phyloP scores from a whole-genome alignment of 1,284 basidiomycete genomes.

The Fistulinella cinereoalba region DNA sequence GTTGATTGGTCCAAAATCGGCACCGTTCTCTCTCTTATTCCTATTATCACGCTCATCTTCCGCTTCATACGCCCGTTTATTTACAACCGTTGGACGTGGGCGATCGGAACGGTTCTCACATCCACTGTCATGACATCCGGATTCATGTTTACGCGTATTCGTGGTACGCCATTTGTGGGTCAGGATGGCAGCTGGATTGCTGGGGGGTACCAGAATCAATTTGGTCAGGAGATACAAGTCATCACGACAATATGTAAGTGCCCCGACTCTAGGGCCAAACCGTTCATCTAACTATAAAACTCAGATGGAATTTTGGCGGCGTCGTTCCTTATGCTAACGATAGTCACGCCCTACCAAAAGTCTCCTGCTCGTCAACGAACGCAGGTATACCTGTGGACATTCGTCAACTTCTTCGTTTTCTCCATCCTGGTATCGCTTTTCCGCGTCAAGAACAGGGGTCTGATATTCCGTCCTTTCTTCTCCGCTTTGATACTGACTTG shows the following conservation, averaged over 20 bases:
- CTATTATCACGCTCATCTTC: conserved; percentile 49
- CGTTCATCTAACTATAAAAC: conserved; percentile 10
- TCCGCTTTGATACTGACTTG: not conserved
- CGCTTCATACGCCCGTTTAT: conserved; percentile 69
- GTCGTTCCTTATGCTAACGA: conserved; percentile 79
- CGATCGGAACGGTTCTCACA: conserved; percentile 56
- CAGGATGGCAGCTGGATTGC: conserved; percentile 78
- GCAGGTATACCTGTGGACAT: conserved; percentile 89
- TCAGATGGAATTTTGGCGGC: conserved; percentile 82
- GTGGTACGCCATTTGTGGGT: conserved; percentile 73
- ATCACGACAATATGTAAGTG: conserved; percentile 81
- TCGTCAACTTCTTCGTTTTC: conserved; percentile 81
- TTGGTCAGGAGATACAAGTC: conserved; percentile 90
- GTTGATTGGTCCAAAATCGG: conserved; percentile 63
- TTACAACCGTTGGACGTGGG: conserved; percentile 81
- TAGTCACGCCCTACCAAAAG: conserved; percentile 78
- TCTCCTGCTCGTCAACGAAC: conserved; percentile 77
- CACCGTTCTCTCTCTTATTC: conserved; percentile 41
- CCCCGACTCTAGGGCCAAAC: not conserved
- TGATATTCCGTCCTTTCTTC: conserved; percentile 18
- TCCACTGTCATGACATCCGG: conserved; percentile 86
- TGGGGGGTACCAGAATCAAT: conserved; percentile 86
- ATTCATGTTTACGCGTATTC: conserved; percentile 97
- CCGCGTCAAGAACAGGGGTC: conserved; percentile 87
- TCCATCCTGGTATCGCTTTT: conserved; percentile 89